phyloP scores from a whole-genome alignment of 164 flowering plant genomes.

The Nymphaea colorata region DNA sequence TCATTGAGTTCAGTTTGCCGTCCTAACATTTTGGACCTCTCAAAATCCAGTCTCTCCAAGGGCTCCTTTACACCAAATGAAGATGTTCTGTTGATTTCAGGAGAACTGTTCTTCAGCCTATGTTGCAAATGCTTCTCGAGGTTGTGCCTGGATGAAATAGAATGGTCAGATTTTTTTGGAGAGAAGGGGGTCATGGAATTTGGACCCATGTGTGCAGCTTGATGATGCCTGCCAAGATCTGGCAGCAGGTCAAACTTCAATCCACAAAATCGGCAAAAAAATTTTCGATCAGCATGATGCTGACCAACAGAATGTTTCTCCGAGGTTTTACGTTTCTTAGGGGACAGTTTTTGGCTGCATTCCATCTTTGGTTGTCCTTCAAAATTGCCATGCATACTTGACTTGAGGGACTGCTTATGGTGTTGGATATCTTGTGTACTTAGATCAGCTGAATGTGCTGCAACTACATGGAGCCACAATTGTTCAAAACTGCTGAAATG shows the following conservation, averaged over 20 bases:
- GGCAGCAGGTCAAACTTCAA: conserved; percentile 89
- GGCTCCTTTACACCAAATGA: conserved; percentile 40
- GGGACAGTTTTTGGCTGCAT: neutral
- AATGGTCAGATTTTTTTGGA: conserved; percentile 39
- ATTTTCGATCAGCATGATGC: conserved; percentile 30
- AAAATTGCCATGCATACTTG: neutral
- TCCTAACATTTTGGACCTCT: conserved; percentile 14
- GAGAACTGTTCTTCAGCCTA: conserved; percentile 44
- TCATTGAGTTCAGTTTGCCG: conserved; percentile 30
- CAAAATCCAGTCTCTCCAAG: conserved; percentile 35
- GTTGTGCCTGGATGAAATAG: conserved; percentile 47
- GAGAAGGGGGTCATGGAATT: conserved; percentile 25
- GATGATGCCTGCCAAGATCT: conserved; percentile 98
- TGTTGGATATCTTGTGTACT: conserved; percentile 16
- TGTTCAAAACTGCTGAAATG: conserved; percentile 63
- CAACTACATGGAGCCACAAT: conserved; percentile 77
- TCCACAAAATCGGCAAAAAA: conserved; percentile 74
- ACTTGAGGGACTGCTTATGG: conserved; percentile 9
- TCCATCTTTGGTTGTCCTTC: neutral
- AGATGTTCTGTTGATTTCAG: conserved; percentile 39
- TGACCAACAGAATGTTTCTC: conserved; percentile 21
- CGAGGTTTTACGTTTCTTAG: conserved; percentile 9
- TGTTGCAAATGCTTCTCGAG: conserved; percentile 65
- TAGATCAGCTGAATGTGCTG: conserved; percentile 46
- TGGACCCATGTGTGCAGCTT: conserved; percentile 88